Base-by-base conservation (phyloP, 1,284 basidiomycete genomes). In the Cryptococcus sp. region DNA sequence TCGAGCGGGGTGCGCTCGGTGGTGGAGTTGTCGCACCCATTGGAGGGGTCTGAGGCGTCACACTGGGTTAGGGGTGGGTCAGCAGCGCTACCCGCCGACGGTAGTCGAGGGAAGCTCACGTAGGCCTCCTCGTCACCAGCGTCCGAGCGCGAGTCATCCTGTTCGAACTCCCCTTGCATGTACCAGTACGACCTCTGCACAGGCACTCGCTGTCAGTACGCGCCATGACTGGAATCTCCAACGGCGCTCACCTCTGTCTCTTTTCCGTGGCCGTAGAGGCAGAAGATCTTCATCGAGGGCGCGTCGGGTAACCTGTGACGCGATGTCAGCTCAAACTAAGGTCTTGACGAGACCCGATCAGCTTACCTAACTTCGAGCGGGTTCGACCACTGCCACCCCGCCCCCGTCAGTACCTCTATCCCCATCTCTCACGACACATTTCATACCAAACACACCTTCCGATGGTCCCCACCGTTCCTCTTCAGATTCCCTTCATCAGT, bases 191-290 rank as follows among this genome's bases (percentile, higher is more conserved):
- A 77, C 23, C 79, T 68, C 70, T 76, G 24, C 4, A 49, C 15
- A 1, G 2, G 28, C 28, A 33, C 28, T 33, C 28, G 28, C 13
- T 37, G 53, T 67, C 53, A 67, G 62, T 56, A 47, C 13, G 11
- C 12, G 42, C 6, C 37, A 12, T 11, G 12, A 13, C 20, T 13
- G 15, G 9, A 40, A 16, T 46, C 38, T 3, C 1, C n/a, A 16
- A n/a, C 39, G 9, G 21, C 6, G 68, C 81, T 67, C 46, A 87
- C 88, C 82, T 97, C 96, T 0, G 96, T 98, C 66, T 94, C 88
- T 73, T 98, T 98, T 20, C 96, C 96, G 63, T 91, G 87, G 0
- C 95, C 96, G 76, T 98, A 98, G 9, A 94, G 82, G 66, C 95
- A 98, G 76, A 87, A 91, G 21, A 97, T 86, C 73, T 89, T 93